Base-by-base conservation (phyloP, 2,329 filamentous ascomycete species). In the Helotiales sp. region DNA sequence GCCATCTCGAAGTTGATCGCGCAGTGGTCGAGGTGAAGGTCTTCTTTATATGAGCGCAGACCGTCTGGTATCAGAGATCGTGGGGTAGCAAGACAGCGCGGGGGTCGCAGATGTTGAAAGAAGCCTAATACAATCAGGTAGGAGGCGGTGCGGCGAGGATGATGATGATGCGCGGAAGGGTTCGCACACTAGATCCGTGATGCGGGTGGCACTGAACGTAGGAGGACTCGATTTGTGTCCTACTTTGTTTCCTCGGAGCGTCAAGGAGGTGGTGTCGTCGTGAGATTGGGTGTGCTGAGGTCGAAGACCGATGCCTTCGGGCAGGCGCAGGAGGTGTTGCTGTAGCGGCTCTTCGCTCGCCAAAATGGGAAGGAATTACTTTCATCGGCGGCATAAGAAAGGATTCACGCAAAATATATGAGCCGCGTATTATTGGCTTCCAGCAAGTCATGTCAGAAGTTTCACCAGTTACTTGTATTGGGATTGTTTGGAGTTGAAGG, bases 1-100 rank as follows among this genome's bases (percentile, higher is more conserved):
- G 96, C 94, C 96, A 99, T 99, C 76, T 78, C 69, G 71, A 58
- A 68, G 55, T 69, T 57, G 63, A 63, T 73, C 69, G 72, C 72
- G 66, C 58, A 64, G 52, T 50, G 24, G 43, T 63, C 24, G 13
- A 45, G 32, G 66, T 43, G 45, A 57, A 40, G 24, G 34, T 22
- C 58, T 34, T 13, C 26, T 60, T 63, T 49, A 43, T 49, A 50
- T 37, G 61, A 59, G 57, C n/a, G 65, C 65, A 61, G 61, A 55
- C 24, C 43, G 24, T 50, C 26, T 20, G 43, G 45, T 47, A 43
- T 45, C 45, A 49, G 63, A 26, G 40, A 30, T n/a, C 57, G 65
- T 66, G 65, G 69, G 63, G 64, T 72, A 47, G 24, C 32, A 57
- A 10, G 32, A 57, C 58, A 62, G 65, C 54, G 58, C 40, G 49